These are phyloP conservation scores for Talinum fruticosum DNA, from an alignment of 148 eudicot species.

Conservation along the genomic window DNA sequence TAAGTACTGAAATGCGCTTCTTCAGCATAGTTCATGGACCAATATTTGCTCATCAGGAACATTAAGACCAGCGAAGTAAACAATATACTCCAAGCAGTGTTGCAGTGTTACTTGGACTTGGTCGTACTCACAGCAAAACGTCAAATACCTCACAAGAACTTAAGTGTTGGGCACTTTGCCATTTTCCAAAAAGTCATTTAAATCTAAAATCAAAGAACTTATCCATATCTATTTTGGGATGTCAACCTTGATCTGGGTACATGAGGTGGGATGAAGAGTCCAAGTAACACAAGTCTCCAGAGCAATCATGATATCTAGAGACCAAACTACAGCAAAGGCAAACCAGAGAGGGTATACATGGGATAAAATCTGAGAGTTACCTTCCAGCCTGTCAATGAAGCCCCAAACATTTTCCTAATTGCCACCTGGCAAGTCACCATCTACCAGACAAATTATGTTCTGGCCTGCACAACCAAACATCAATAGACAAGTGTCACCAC, in stretches of 20 bases:
- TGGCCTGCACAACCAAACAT: slow-evolving; percentile 1
- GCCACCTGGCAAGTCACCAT: slow-evolving; percentile 13
- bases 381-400: slow-evolving; percentile 20
- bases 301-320: background rate
- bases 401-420: slow-evolving; percentile 8
- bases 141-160: background rate
- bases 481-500: slow-evolving; percentile 20
- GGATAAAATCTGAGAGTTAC: slow-evolving; percentile 16
- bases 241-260: background rate
- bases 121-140: background rate
- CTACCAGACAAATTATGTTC: slow-evolving; percentile 17
- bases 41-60: background rate
- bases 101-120: background rate
- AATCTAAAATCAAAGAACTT: background rate
- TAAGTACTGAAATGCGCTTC: slow-evolving; percentile 28
- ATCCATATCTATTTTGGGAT: background rate
- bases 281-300: background rate
- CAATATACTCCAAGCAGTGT: background rate
- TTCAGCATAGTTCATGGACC: background rate
- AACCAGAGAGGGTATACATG: slow-evolving; percentile 8
- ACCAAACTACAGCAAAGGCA: background rate
- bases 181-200: too few relatives aligned
- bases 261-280: background rate
- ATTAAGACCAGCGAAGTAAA: background rate
- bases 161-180: background rate